Conservation (phyloP, 148 eudicot species). For the Fagopyrum esculentum region DNA sequence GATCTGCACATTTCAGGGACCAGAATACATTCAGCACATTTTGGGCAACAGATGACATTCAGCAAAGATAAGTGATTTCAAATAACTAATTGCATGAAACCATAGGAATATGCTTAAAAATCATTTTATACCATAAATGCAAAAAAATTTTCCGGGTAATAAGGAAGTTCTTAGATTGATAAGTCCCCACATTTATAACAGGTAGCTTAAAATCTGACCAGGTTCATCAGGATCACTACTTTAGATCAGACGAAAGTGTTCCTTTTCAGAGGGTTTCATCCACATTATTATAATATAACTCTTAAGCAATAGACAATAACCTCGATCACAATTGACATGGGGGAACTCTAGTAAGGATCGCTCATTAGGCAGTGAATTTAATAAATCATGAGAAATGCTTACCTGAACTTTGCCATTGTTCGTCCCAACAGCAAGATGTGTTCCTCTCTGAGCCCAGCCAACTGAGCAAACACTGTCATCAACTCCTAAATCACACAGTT, state of each 20-base stretch:
- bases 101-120: not conserved
- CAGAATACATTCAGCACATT: not conserved
- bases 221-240: not conserved
- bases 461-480: conserved; percentile 91
- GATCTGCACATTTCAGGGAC: conserved; percentile 28
- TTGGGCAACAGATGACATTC: not conserved
- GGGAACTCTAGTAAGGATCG: not conserved
- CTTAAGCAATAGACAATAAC: not conserved
- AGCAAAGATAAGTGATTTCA: not conserved
- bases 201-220: not conserved
- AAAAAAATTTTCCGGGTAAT: not conserved
- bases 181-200: not conserved
- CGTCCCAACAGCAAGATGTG: conserved; percentile 80
- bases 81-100: not conserved
- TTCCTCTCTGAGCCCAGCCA: conserved; percentile 89
- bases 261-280: not conserved
- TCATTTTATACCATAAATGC: not conserved
- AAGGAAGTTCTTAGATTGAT: not conserved
- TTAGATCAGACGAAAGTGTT: not conserved
- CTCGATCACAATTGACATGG: not conserved
- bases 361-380: not conserved
- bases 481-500: conserved; percentile 75
- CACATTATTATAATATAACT: not conserved
- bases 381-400: not conserved
- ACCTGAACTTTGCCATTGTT: conserved; percentile 77